Conservation (phyloP, 2,329 filamentous ascomycete genomes). For the Scopulariopsis brevicaulis region DNA sequence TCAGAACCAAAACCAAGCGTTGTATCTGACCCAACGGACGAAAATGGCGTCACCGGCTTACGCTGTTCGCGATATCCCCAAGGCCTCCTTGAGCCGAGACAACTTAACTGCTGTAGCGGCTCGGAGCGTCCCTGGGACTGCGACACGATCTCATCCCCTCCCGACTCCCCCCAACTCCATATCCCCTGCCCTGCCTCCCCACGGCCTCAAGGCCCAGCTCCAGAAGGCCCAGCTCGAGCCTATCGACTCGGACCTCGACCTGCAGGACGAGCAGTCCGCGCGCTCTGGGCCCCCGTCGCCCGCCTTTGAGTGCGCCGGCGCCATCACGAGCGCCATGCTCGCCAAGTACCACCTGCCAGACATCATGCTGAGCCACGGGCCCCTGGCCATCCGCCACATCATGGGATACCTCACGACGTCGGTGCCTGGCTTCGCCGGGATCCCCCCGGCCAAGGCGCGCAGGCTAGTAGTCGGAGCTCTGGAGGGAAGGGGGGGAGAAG, state of each 20-base stretch:
- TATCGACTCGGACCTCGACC: conserved; percentile 79
- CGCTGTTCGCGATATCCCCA: conserved; percentile 57
- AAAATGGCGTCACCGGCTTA: conserved; percentile 55
- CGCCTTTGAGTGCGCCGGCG: conserved; percentile 59
- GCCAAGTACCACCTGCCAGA: conserved; percentile 84
- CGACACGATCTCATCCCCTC: conserved; percentile 54
- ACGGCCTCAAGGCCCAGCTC: conserved; percentile 62
- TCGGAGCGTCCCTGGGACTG: conserved; percentile 46
- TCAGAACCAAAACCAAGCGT: conserved; percentile 3
- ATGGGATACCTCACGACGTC: conserved; percentile 90
- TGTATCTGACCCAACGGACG: conserved; percentile 13
- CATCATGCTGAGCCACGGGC: conserved; percentile 81
- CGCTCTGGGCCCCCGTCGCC: conserved; percentile 29
- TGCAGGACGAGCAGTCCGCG: conserved; percentile 47
- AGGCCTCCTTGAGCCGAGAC: conserved; percentile 51
- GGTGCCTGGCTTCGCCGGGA: conserved; percentile 83
- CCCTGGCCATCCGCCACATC: conserved; percentile 86
- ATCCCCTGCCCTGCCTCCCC: conserved; percentile 75
- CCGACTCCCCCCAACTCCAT: conserved; percentile 94
- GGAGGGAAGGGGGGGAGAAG: conserved; percentile 60
- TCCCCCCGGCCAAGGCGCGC: conserved; percentile 80
- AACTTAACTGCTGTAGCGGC: conserved; percentile 64
- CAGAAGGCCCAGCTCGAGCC: conserved; percentile 47
- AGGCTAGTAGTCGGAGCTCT: conserved; percentile 85
- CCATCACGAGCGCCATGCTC: conserved; percentile 76